Base-by-base conservation (phyloP, 768 basidiomycete genomes). In the Tephrocybe sp. region DNA sequence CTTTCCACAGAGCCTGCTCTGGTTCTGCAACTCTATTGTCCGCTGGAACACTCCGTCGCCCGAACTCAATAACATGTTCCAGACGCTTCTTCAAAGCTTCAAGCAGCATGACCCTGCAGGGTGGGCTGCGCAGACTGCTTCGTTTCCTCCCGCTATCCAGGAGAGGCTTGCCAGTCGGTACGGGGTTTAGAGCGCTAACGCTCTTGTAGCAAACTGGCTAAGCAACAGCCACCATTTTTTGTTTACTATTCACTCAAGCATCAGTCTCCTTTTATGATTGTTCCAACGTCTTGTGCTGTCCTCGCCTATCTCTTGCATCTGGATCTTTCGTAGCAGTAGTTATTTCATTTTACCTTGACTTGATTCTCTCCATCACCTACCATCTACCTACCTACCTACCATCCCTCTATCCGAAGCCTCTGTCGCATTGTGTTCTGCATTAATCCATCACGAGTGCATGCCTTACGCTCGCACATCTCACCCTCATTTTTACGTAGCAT, bases 21-120 rank as follows among this genome's bases (percentile, higher is more conserved):
- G 90, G 89, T 98, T 99, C 83, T 96, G 96, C 69, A 98, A 98
- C 65, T 92, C 97, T 15, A 90, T 98, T 54, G 89, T 95, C 44
- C 81, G 94, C 53, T 99, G 97, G 97, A 89, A 86, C 48, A 83
- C 83, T 50, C 97, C 97, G 0, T 97, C 95, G 1, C 76, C 83
- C 9, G 92, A 96, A 69, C 79, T 99, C 50, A 92, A 97, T 65
- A 75, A 75, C 40, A 98, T 97, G 92, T 99, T 99, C 83, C 82
- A 85, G 64, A 82, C 87, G 69, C 79, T 99, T 41, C 72, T 99
- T 47, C 80, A 77, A 52, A 93, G 92, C 12, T 95, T 98, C 80
- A 93, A 92, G 74, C 80, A 84, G 59, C 90, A 94, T 65, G 84
- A 92, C 55, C 83, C 86, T 32, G 77, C 82, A 27, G 87, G 86